Base-by-base conservation (phyloP, 495 filamentous ascomycete species). In the Glonium stellatum region DNA sequence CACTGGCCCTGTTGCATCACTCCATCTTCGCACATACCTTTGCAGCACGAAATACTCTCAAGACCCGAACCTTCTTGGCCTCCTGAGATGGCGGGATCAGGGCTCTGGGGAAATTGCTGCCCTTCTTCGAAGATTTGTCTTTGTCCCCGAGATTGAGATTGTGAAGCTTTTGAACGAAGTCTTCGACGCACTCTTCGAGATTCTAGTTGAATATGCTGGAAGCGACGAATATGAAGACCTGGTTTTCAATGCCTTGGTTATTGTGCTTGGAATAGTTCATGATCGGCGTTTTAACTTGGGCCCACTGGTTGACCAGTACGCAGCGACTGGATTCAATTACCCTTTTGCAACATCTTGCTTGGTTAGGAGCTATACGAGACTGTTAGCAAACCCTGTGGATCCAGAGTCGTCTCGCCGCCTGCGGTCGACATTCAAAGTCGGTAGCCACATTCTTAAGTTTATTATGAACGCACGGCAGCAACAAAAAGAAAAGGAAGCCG, bases 31-130 rank as follows among this genome's bases (percentile, higher is more conserved):
- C 58, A 97, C 91, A 0, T 92, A 92, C 68, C 82, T 99, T 13
- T 96, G 92, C 78, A 97, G 93, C 73, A 99, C 95, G 0, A 82
- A 85, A 62, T 96, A 96, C 71, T 96, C 91, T 0, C 93, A 99
- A 63, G 92, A 99, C 71, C 88, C 92, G 64, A 84, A 87, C 34
- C 80, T 99, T 13, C 75, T 97, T 42, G 86, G 87, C 21, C 76
- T 99, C 22, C 68, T 97, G 18, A 88, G 86, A 59, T 97, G 95
- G 92, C 88, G 83, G 63, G 84, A 91, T 18, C 81, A 86, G 34
- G 76, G 84, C 1, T 77, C 82, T 41, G 82, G 82, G 41, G 84
- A 92, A 22, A 77, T 93, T 0, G 74, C 88, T 1, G 78, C 83
- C 19, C 78, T 95, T 5, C 73, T 99, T 35, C 86, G 88, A 70